Conservation (phyloP, 108 stramenopile genomes). For the Aurantiochytrium sp. region DNA sequence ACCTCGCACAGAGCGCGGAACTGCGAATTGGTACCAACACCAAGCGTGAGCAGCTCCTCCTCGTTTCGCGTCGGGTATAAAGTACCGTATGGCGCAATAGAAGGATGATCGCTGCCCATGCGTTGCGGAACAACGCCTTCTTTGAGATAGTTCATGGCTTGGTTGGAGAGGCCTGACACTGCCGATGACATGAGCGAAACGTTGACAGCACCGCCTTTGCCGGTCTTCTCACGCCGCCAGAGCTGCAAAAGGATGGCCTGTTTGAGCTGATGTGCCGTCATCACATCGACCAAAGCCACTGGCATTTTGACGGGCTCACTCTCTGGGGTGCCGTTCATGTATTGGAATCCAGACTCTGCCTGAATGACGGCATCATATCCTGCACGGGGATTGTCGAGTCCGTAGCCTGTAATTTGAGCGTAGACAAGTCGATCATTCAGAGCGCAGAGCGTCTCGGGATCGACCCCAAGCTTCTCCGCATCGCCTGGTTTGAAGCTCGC, state of each 20-base stretch:
- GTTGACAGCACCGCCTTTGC: not conserved
- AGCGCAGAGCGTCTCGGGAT: not conserved
- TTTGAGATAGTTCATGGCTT: not conserved
- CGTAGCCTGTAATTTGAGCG: not conserved
- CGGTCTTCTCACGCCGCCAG: not conserved
- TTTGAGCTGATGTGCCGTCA: constrained; percentile 10
- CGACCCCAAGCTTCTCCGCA: not conserved
- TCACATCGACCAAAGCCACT: not conserved
- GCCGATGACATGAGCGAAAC: not conserved
- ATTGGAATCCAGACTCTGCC: not conserved
- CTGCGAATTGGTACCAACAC: not conserved
- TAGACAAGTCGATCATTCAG: not conserved
- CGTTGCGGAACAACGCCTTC: not conserved
- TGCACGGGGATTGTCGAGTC: not conserved
- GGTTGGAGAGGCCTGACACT: not conserved
- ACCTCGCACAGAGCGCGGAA: not conserved
- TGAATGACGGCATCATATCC: constrained; percentile 1
- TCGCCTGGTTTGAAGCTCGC: constrained; percentile 18
- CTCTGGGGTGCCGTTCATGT: not conserved
- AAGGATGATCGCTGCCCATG: not conserved
- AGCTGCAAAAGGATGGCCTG: not conserved
- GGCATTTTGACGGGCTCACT: constrained; percentile 4
- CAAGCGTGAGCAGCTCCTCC: not conserved
- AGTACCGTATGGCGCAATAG: not conserved
- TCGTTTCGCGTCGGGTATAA: not conserved